Base-by-base conservation (phyloP, 2,329 filamentous ascomycete species). In the Incumbomyces lentus region DNA sequence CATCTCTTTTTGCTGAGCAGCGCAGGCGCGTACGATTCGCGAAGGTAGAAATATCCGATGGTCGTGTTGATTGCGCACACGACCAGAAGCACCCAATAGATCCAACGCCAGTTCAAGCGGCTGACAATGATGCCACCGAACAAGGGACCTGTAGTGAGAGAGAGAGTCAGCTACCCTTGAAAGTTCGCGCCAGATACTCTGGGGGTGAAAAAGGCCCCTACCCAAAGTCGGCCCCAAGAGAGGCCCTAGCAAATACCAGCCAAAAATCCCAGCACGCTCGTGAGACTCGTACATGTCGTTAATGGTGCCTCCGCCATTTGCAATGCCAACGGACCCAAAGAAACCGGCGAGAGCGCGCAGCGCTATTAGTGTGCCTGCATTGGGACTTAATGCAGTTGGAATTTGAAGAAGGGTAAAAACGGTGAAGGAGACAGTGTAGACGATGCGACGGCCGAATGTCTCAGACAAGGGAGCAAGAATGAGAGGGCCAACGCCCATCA, bases 381-480 rank as follows among this genome's bases (percentile, higher is more conserved):
- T 63, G 1, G 59, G 59, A 3, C 61, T 50, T 1, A 64, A 49
- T 2, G 62, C 62, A 47, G 61, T 62, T 6, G 61, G 61, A 17
- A 64, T 63, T 38, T 63, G 60, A 53, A 65, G 61, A 39, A 65
- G 60, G 17, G 53, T 55, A 42, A 62, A 64, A 17, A 65, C 50
- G 12, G 18, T 44, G 16, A 64, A 49, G 0, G 60, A 61, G 47
- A 62, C 59, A 45, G 64, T 59, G 43, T 62, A 64, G 1, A 64
- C 58, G 1, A 58, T 59, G 30, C 55, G 52, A 16, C 62, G 58
- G 26, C 85, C 85, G 56, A 73, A 77, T 32, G 84, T 68, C 65
- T 90, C 85, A 1, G 79, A 84, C 3, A 88, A 66, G 0, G 84
- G 84, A 1, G 83, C 84, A 70, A 82, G 85, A 13, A 88, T 68